These are phyloP conservation scores for Penicillium sp. DNA, from an alignment of 2,329 filamentous ascomycete species.

Conservation along the genomic window DNA sequence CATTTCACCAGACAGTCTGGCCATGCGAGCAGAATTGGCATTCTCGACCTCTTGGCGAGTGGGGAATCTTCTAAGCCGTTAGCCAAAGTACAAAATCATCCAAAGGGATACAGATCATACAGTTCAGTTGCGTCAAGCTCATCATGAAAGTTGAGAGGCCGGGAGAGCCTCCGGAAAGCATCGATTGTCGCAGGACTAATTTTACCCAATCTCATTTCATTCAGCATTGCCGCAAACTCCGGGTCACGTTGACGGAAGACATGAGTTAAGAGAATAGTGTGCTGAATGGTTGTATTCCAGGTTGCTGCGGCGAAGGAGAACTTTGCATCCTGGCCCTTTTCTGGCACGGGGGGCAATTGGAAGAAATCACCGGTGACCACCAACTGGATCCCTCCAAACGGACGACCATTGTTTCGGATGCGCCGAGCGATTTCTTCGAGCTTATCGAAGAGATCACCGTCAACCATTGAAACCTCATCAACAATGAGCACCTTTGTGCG, in stretches of 20 bases:
- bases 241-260: slow-evolving; percentile 94
- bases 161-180: slow-evolving; percentile 71
- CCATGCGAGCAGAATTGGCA: slow-evolving; percentile 76
- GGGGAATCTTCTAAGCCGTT: slow-evolving; percentile 63
- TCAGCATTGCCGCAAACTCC: slow-evolving; percentile 90
- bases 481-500: slow-evolving; percentile 84
- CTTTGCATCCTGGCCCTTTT: slow-evolving; percentile 67
- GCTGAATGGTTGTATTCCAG: slow-evolving; percentile 89
- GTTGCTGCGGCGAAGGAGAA: slow-evolving; percentile 92
- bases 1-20: slow-evolving; percentile 66
- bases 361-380: slow-evolving; percentile 98
- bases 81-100: slow-evolving; percentile 16
- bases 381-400: slow-evolving; percentile 94
- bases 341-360: slow-evolving; percentile 90
- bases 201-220: slow-evolving; percentile 91
- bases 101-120: slow-evolving; percentile 39
- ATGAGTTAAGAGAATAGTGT: slow-evolving; percentile 92
- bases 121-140: slow-evolving; percentile 82
- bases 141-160: slow-evolving; percentile 72
- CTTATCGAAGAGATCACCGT: slow-evolving; percentile 96
- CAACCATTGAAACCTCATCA: slow-evolving; percentile 98
- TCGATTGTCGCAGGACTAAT: slow-evolving; percentile 74
- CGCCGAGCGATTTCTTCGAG: slow-evolving; percentile 81
- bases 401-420: slow-evolving; percentile 84
- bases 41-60: slow-evolving; percentile 86